Percentiles rank a stretch among this genome's conserved stretches.
Evolutionary conservation across 352 stramenopile species (phyloP).

Genomic region (Pythium sp.): DNA sequence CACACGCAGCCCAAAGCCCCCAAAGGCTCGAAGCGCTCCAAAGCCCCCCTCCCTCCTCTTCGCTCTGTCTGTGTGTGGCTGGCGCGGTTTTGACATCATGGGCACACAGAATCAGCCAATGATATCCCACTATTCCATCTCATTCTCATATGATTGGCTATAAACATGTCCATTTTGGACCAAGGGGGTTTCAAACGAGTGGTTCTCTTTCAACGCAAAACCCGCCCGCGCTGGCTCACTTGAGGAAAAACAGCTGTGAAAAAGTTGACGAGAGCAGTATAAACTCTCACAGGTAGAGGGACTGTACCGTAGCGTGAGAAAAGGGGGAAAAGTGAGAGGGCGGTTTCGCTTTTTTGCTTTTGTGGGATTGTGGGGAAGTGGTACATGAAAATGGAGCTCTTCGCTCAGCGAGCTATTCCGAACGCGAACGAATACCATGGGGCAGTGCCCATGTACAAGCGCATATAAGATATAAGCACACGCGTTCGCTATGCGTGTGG

Average conservation of each 20-base stretch:
- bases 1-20: background rate
- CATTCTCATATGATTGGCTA: constrained; percentile 25
- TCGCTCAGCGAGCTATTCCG: background rate
- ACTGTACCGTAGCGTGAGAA: background rate
- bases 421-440: background rate
- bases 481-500: background rate
- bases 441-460: background rate
- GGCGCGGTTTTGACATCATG: constrained; percentile 31
- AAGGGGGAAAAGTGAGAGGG: background rate
- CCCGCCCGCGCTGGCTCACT: constrained; percentile 7
- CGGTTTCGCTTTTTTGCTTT: background rate
- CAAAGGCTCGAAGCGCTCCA: background rate
- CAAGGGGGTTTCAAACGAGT: constrained; percentile 49
- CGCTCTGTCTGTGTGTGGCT: constrained; percentile 5
- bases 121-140: background rate
- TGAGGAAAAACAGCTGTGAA: background rate
- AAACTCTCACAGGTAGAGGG: constrained; percentile 4
- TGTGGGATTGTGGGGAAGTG: background rate
- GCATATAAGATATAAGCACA: background rate
- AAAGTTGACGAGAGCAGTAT: constrained; percentile 12
- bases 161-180: constrained; percentile 19
- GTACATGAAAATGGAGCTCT: too few relatives aligned
- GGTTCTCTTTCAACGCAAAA: constrained; percentile 31
- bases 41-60: background rate
- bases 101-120: constrained; percentile 26